phyloP scores from a whole-genome alignment of 2,329 filamentous ascomycete genomes.

The Alternaria brassicae region DNA sequence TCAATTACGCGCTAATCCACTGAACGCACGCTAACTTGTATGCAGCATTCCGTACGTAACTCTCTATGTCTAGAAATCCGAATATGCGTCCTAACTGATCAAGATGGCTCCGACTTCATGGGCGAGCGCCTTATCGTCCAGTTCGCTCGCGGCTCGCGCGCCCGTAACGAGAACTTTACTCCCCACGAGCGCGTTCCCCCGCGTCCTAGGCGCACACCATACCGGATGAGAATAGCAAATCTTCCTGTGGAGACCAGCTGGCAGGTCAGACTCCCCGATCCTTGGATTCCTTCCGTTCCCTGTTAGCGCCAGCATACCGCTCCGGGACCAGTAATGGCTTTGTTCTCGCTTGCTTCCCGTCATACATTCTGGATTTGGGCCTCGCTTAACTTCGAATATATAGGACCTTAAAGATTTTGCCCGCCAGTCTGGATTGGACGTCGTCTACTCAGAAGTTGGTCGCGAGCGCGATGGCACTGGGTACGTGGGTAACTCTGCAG shows the following conservation, averaged over 20 bases:
- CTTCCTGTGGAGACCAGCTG: constrained; percentile 98
- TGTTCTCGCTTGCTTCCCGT: constrained; percentile 44
- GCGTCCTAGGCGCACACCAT: constrained; percentile 90
- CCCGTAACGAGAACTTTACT: constrained; percentile 68
- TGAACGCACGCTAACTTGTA: constrained; percentile 32
- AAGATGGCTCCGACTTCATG: constrained; percentile 98
- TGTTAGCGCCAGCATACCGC: constrained; percentile 47
- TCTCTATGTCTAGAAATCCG: not conserved
- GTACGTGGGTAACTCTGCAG: constrained; percentile 61
- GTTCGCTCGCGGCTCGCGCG: constrained; percentile 87
- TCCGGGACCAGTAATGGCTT: constrained; percentile 49
- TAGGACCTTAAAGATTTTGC: constrained; percentile 99
- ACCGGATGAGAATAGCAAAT: constrained; percentile 97
- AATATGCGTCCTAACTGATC: constrained; percentile 25
- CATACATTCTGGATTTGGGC: constrained; percentile 48
- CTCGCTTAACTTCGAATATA: constrained; percentile 80
- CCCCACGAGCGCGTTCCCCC: constrained; percentile 71
- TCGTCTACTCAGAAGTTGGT: constrained; percentile 96
- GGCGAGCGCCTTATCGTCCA: constrained; percentile 97
- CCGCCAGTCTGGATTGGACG: constrained; percentile 92
- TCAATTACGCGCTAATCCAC: constrained; percentile 10
- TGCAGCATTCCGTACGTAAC: constrained; percentile 64
- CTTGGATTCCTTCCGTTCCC: constrained; percentile 54
- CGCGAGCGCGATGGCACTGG: constrained; percentile 92
- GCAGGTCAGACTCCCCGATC: constrained; percentile 87